Evolutionary conservation across 2,329 filamentous ascomycete genomes (phyloP).

Genomic region (Monosporascus sp.): DNA sequence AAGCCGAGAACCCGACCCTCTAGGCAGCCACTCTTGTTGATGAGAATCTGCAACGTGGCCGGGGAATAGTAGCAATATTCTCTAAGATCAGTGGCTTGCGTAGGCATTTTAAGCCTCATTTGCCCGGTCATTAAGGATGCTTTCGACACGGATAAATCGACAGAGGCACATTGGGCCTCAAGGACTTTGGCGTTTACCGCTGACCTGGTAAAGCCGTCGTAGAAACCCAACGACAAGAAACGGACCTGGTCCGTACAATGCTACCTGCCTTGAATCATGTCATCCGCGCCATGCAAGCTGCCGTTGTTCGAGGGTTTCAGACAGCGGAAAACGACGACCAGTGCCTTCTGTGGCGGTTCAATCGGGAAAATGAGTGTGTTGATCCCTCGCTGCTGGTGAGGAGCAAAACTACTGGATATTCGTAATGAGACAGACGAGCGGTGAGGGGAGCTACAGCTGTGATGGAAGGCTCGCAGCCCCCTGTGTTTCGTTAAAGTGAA

Average conservation of each 20-base stretch:
- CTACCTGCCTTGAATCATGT: neutral
- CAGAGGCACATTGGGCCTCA: neutral
- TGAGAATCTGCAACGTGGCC: neutral
- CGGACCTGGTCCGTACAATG: neutral
- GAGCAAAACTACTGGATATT: neutral
- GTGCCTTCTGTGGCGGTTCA: neutral
- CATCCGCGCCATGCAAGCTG: neutral
- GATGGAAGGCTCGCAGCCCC: neutral
- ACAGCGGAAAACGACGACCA: neutral
- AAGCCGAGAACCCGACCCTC: neutral
- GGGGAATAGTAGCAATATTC: neutral
- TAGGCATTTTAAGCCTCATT: conserved; percentile 1
- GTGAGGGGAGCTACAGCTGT: neutral
- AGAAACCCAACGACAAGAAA: too few species aligned
- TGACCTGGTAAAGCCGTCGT: neutral
- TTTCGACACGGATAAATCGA: neutral
- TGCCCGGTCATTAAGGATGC: neutral
- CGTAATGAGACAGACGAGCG: neutral
- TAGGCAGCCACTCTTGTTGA: neutral
- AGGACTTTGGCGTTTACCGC: neutral
- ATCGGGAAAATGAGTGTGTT: neutral
- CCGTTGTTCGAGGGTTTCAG: neutral
- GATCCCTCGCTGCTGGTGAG: neutral
- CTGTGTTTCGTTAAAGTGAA: neutral
- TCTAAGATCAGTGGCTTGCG: neutral